Percentiles rank a stretch among this genome's conserved stretches.
phyloP scores from a whole-genome alignment of 768 basidiomycete genomes.

The Mycena metata region DNA sequence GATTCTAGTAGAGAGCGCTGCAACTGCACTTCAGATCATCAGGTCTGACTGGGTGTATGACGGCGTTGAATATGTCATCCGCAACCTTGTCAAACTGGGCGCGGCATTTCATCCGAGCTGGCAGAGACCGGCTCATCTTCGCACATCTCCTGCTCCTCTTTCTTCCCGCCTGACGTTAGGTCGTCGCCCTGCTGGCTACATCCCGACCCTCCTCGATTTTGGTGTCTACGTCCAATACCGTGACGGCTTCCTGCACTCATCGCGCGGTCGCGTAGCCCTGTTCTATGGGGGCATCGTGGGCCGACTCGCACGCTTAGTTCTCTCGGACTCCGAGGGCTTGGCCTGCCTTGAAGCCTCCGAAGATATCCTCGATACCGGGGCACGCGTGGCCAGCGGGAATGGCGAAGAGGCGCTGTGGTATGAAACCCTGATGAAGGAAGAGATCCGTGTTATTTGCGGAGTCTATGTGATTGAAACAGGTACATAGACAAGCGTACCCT shows the following conservation, averaged over 20 bases:
- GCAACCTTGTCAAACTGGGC: slow-evolving; percentile 20
- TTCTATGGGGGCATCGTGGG: slow-evolving; percentile 30
- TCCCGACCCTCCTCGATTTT: slow-evolving; percentile 20
- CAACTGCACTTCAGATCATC: slow-evolving; percentile 30
- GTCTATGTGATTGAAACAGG: slow-evolving; percentile 33
- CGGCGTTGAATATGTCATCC: slow-evolving; percentile 6
- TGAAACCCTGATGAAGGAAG: slow-evolving; percentile 9
- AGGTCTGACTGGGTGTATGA: slow-evolving; percentile 16
- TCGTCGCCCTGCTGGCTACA: slow-evolving; percentile 26
- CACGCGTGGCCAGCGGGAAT: slow-evolving; percentile 1
- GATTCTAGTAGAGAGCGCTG: slow-evolving; percentile 24
- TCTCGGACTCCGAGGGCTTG: slow-evolving; percentile 10
- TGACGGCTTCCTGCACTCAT: slow-evolving; percentile 22
- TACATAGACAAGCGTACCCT: neutral
- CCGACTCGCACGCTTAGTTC: slow-evolving; percentile 23
- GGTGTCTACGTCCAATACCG: slow-evolving; percentile 24
- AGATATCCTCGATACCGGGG: slow-evolving; percentile 18
- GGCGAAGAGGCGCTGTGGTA: slow-evolving; percentile 17
- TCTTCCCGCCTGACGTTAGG: slow-evolving; percentile 3
- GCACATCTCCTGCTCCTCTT: slow-evolving; percentile 1
- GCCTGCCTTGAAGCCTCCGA: slow-evolving; percentile 22
- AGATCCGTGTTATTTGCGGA: slow-evolving; percentile 31
- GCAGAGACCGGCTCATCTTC: slow-evolving; percentile 15
- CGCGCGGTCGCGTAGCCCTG: slow-evolving; percentile 25
- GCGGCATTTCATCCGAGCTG: slow-evolving; percentile 27